Evolutionary conservation across 2,329 filamentous ascomycete species (phyloP).

Genomic region (Aspergillus felis): DNA sequence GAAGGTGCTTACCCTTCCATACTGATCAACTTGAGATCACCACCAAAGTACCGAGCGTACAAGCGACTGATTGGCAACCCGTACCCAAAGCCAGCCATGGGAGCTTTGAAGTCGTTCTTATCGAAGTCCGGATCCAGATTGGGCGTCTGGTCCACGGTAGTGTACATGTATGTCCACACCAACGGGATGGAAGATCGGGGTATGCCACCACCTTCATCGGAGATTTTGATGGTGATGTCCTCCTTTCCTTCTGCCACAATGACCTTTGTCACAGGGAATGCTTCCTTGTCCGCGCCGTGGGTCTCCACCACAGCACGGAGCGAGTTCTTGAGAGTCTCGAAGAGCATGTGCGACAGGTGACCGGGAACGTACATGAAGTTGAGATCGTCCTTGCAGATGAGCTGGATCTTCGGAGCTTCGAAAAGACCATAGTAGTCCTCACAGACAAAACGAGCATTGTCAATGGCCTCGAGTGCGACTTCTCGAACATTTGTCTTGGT

Average conservation of each 20-base stretch:
- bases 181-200: slow-evolving; percentile 88
- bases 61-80: slow-evolving; percentile 89
- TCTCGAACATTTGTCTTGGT: slow-evolving; percentile 97
- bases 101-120: slow-evolving; percentile 98
- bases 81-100: slow-evolving; percentile 99
- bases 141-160: slow-evolving; percentile 92
- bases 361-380: slow-evolving; percentile 99
- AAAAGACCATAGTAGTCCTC: slow-evolving; percentile 98
- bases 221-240: slow-evolving; percentile 98
- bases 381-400: slow-evolving; percentile 89
- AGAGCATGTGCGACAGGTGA: slow-evolving; percentile 98
- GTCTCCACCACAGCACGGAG: slow-evolving; percentile 93
- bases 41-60: slow-evolving; percentile 95
- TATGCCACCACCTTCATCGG: slow-evolving; percentile 94
- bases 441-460: slow-evolving; percentile 98
- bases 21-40: slow-evolving; percentile 93
- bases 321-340: slow-evolving; percentile 98
- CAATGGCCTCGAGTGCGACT: slow-evolving; percentile 92
- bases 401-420: slow-evolving; percentile 91
- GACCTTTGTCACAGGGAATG: slow-evolving; percentile 94
- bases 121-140: slow-evolving; percentile 96
- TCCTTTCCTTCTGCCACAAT: slow-evolving; percentile 97
- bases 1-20: slow-evolving; percentile 82
- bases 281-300: slow-evolving; percentile 90
- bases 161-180: slow-evolving; percentile 99